These are phyloP conservation scores for Misopates orontium DNA, from an alignment of 257 asterid species.

Conservation along the genomic window DNA sequence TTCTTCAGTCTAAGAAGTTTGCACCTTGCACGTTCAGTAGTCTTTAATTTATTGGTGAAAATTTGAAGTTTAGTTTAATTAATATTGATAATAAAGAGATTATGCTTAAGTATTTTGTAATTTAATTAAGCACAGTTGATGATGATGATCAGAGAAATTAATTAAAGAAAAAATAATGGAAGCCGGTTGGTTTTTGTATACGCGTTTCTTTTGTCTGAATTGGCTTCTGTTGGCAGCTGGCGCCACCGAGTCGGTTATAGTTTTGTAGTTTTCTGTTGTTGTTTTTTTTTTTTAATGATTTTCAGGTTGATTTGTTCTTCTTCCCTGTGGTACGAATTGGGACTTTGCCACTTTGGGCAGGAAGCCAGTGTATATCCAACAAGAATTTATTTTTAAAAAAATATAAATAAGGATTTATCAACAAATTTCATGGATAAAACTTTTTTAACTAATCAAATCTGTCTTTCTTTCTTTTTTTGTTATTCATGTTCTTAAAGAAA, in stretches of 20 bases:
- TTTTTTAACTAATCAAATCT: too few species aligned
- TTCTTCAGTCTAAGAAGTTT: background rate
- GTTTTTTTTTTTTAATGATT: too few species aligned
- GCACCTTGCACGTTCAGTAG: too few species aligned
- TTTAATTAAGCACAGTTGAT: background rate
- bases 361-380: too few species aligned
- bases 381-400: too few species aligned
- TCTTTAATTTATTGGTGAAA: background rate
- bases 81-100: constrained; percentile 8
- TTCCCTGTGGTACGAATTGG: background rate
- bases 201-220: constrained; percentile 22
- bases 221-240: constrained; percentile 20
- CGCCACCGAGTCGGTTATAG: constrained; percentile 1
- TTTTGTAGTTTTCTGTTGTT: too few species aligned
- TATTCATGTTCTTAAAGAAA: too few species aligned
- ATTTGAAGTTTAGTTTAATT: background rate
- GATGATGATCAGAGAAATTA: constrained; percentile 1
- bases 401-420: too few species aligned
- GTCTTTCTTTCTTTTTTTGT: too few species aligned
- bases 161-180: too few species aligned
- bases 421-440: too few species aligned
- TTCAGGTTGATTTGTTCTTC: background rate
- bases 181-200: constrained; percentile 23
- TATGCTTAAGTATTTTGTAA: background rate
- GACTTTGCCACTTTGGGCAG: too few species aligned